Evolutionary conservation across 768 basidiomycete species (phyloP).

Genomic region (Russula compacta): DNA sequence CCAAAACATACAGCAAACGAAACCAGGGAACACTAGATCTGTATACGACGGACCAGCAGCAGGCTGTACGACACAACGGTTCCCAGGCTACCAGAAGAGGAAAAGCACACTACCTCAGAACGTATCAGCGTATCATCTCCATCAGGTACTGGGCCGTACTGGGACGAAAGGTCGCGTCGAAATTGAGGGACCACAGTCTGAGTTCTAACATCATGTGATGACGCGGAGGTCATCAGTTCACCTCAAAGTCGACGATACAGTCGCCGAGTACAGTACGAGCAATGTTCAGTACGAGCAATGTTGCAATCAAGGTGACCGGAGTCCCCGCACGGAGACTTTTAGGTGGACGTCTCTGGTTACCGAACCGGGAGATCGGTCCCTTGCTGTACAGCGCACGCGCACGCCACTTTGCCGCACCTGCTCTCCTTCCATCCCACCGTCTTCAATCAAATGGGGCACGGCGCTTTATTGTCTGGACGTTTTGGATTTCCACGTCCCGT

Average conservation of each 20-base stretch:
- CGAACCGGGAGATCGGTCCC: constrained; percentile 7
- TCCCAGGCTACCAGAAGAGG: constrained; percentile 1
- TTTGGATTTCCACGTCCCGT: constrained; percentile 7
- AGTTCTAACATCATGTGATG: too few species aligned
- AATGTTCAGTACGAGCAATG: too few species aligned
- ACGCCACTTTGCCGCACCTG: neutral
- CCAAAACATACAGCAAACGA: neutral
- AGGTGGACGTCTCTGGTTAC: neutral
- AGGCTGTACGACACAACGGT: neutral
- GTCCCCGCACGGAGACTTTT: constrained; percentile 4
- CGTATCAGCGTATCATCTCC: neutral
- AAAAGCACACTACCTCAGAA: neutral
- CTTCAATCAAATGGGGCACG: constrained; percentile 11
- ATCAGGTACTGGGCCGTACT: neutral
- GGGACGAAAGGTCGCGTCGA: too few species aligned
- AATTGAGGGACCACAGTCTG: neutral
- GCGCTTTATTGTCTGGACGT: constrained; percentile 11
- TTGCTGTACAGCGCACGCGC: neutral
- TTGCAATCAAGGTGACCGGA: neutral
- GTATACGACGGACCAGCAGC: neutral
- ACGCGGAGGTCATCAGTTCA: too few species aligned
- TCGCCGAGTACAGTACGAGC: too few species aligned
- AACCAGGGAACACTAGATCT: neutral
- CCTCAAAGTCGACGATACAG: too few species aligned
- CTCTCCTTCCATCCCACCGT: constrained; percentile 8